Percentiles rank a stretch among this genome's conserved stretches.
Conservation (phyloP, 768 basidiomycete species). For the Leccinum longicurvipes region DNA sequence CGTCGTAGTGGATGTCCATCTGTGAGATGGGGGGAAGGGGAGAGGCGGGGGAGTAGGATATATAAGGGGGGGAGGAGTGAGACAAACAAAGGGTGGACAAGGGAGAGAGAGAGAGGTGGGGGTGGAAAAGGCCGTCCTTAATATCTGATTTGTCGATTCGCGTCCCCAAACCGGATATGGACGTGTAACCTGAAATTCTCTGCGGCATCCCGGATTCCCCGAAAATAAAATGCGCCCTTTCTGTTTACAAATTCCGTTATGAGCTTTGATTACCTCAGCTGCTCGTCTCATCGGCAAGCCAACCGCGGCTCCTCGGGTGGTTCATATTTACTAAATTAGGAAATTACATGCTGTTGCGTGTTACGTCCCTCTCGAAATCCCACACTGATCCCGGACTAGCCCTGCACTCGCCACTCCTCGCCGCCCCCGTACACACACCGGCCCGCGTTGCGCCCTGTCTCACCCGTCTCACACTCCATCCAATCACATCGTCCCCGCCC, state of each 20-base stretch:
- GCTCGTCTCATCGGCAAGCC: slow-evolving; percentile 25
- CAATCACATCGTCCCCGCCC: neutral
- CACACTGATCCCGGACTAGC: slow-evolving; percentile 25
- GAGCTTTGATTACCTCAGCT: slow-evolving; percentile 29
- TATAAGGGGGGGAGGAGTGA: slow-evolving; percentile 16
- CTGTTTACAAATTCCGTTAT: slow-evolving; percentile 32
- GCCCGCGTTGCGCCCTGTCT: slow-evolving; percentile 14
- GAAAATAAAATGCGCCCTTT: slow-evolving; percentile 19
- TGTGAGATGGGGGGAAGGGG: slow-evolving; percentile 6
- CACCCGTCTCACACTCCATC: neutral
- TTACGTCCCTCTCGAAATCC: slow-evolving; percentile 20
- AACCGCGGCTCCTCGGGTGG: slow-evolving; percentile 35
- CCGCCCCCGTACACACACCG: slow-evolving; percentile 11
- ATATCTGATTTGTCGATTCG: slow-evolving; percentile 39
- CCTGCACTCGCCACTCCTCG: slow-evolving; percentile 25
- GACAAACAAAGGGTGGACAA: slow-evolving; percentile 17
- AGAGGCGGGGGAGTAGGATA: slow-evolving; percentile 4
- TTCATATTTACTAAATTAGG: slow-evolving; percentile 10
- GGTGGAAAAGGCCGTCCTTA: slow-evolving; percentile 32
- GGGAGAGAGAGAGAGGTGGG: slow-evolving; percentile 20
- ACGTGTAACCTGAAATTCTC: slow-evolving; percentile 9
- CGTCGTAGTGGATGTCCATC: slow-evolving; percentile 4
- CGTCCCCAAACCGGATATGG: no score
- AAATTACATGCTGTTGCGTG: slow-evolving; percentile 25
- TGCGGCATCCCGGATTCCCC: slow-evolving; percentile 28